Evolutionary conservation across 805 yeast species (phyloP), one percentile per base, ranked within the genome.

Genomic region (Debaryomyces prosopidis): DNA sequence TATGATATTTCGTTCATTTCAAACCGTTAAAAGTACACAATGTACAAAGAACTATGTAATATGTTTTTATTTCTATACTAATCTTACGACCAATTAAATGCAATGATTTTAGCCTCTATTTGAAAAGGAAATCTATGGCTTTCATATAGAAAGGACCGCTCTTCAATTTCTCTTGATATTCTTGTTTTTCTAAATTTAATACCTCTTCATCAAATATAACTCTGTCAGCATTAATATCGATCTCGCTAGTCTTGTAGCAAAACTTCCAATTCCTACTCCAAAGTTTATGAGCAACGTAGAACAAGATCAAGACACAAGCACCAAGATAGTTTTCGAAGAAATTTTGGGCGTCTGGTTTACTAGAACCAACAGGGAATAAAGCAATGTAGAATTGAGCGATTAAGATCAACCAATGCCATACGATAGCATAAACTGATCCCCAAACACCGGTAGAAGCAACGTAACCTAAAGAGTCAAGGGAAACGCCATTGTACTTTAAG

Each of bases 341-440:
- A 45, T 55, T 54, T 11, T 46, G 38, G 12, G 59, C 70, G 41
- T 55, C 48, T n/a, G 68, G 63, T 26, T 47, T 58, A 16, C 57
- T 52, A 8, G 55, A 54, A 3, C 63, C 70, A 45, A 62, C 50
- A 7, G 77, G 77, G 61, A 50, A 71, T 45, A 71, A 66, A 4
- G 76, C 73, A 39, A 71, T 70, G 74, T 74, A 71, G 55, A 71
- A 71, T 53, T 71, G 76, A 18, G 71, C 74, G 44, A 71, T 56
- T 51, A 71, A 60, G 41, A 71, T 63, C 41, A 71, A 60, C 11
- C 52, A 37, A 50, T 62, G 65, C 55, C 65, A 60, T 4, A 53
- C 44, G 39, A 66, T 53, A 11, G 71, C 68, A 40, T 66, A 68
- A 41, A 54, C 57, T 4, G 76, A 70, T 10, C 77, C 77, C 52